Evolutionary conservation across 108 stramenopile species (phyloP), one percentile per base, ranked within the genome.

Genomic region (Pseudonitzschia multistriata): DNA sequence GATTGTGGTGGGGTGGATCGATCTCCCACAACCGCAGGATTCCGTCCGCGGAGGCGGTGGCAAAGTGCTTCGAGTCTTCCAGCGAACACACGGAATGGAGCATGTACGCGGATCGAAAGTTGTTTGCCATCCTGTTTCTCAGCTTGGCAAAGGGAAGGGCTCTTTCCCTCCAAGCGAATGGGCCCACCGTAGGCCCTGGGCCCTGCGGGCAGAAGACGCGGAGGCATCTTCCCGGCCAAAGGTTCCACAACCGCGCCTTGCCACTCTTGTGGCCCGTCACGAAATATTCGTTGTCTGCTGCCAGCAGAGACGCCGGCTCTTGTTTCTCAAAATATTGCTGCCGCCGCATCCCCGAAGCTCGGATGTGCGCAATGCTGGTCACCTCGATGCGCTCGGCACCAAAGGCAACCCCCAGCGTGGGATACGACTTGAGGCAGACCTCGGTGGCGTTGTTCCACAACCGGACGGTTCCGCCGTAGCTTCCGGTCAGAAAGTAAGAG

Each of bases 401-500:
- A 10, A n/a, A 22, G 3, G 22, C 28, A 25, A 17, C 10, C 21
- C 3, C 24, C 5, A 3, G 2, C 15, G 54, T n/a, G 31, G 19
- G 19, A 33, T 57, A 62, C 3, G 34, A 24, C 0, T 49, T 47
- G 14, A 61, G 55, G 17, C 54, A 62, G 49, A 27, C n/a, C 13
- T 42, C 36, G 11, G 52, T 36, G 19, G 2, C 34, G 13, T 60
- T 13, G 10, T 36, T 71, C 73, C 78, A 79, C 24, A 79, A 49
- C 28, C 49, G 49, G 25, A 48, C 67, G 24, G 33, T 54, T 45
- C 73, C 74, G 33, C 74, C 70, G 19, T 49, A 35, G 49, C 62
- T 40, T 22, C 73, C 74, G 10, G 78, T 62, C 31, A 79, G 10
- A 65, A 79, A 70, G 45, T 45, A 66, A 11, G n/a, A n/a, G n/a